A percentile compares a stretch with the other conserved stretches of the same genome.
These are phyloP conservation scores for Diddensiella transvaalensis DNA, from an alignment of 805 yeast genomes.

Conservation along the genomic window DNA sequence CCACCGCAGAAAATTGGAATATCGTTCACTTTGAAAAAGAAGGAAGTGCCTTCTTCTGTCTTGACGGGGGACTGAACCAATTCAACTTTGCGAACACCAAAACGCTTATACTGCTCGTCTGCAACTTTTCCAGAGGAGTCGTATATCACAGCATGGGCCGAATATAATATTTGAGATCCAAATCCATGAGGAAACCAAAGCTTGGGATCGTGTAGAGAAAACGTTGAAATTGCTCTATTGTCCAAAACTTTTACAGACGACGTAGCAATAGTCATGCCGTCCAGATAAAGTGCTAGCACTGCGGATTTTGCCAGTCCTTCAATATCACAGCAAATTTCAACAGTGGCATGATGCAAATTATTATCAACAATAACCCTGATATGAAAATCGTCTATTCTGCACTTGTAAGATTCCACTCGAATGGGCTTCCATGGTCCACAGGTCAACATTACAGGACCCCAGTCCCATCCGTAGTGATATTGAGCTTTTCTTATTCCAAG, in stretches of 20 bases:
- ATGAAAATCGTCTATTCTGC: slow-evolving; percentile 23
- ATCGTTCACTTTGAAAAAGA: slow-evolving; percentile 41
- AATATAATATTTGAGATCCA: slow-evolving; percentile 39
- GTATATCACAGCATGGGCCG: slow-evolving; percentile 16
- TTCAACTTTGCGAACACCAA: slow-evolving; percentile 42
- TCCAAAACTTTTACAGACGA: too few relatives aligned
- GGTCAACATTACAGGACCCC: slow-evolving; percentile 47
- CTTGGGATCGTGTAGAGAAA: too few relatives aligned
- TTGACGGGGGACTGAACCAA: slow-evolving; percentile 37
- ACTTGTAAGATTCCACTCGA: slow-evolving; percentile 26
- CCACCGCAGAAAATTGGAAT: slow-evolving; percentile 39
- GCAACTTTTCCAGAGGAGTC: too few relatives aligned
- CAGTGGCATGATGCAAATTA: slow-evolving; percentile 7
- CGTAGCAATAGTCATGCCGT: slow-evolving; percentile 5
- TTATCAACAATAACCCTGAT: slow-evolving; percentile 17
- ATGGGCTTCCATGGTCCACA: slow-evolving; percentile 46
- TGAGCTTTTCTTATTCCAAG: too few relatives aligned
- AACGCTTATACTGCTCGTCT: slow-evolving; percentile 6
- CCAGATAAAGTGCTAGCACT: not conserved
- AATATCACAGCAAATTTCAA: not conserved
- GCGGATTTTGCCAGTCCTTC: not conserved
- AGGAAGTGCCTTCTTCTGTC: slow-evolving; percentile 34
- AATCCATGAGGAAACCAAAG: slow-evolving; percentile 42
- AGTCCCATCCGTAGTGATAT: slow-evolving; percentile 54
- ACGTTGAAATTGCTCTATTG: too few relatives aligned